Evolutionary conservation across 2,329 filamentous ascomycete species (phyloP), one percentile per base, ranked within the genome.

Genomic region (Pestalotiopsis sp.): DNA sequence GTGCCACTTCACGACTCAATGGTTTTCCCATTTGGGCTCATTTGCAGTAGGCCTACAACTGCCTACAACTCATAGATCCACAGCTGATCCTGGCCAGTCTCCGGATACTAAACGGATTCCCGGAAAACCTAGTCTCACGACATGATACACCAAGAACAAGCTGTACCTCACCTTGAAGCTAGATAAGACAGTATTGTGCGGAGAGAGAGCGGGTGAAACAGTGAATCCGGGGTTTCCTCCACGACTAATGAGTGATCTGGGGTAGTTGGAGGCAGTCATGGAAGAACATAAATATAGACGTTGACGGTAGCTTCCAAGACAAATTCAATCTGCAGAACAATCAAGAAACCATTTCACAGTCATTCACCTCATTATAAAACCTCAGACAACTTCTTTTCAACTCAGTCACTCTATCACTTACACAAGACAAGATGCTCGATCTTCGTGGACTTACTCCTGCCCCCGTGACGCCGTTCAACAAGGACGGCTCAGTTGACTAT

Each of bases 401-500:
- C 20, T 41, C 31, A 27, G 17, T 25, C 61, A 27, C 13, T n/a
- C 6, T 27, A 13, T 2, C 20, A 64, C 23, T 13, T 66, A 68
- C 41, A 59, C 38, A 79, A 78, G 78, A 71, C 75, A 56, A 62
- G 65, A 41, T 66, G 66, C 70, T 86, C 71, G 83, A 86, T 77
- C 81, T 86, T 69, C 80, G 81, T 65, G 84, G 85, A 65, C 82
- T 86, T 65, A 83, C 83, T 25, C 85, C 84, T 61, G 84, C 84
- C 49, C 85, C 85, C 14, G 83, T 87, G 69, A 87, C 84, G 13
- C 83, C 85, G 64, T 87, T 87, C 79, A 86, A 80, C 70, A 74
- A 76, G 60, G 80, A 84, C 66, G 84, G 85, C 13, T 77, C 76
- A 12, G 79, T 87, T 67, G 85, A 87, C 76, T 87, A 84, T 74